Evolutionary conservation across 106 monocot species (phyloP).

Genomic region (Cymbidium sinense): DNA sequence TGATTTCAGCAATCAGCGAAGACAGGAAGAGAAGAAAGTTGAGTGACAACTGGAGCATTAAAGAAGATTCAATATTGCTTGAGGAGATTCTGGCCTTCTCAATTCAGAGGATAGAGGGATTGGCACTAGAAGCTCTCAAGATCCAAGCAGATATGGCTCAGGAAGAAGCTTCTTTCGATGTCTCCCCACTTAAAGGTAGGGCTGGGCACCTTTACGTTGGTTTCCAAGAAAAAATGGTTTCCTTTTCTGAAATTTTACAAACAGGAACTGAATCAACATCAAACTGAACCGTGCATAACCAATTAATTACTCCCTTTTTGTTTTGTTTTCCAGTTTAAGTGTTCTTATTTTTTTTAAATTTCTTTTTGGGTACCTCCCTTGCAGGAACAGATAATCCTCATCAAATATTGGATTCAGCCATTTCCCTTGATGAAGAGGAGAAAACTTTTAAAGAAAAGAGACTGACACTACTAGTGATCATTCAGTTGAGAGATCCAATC

Average conservation of each 20-base stretch:
- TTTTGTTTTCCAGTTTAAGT: too few relatives aligned
- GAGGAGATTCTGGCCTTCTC: slow-evolving; percentile 60
- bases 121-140: slow-evolving; percentile 80
- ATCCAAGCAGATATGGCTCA: slow-evolving; percentile 73
- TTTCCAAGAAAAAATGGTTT: too few relatives aligned
- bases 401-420: neutral
- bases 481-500: neutral
- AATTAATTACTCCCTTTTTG: too few relatives aligned
- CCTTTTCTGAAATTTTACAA: too few relatives aligned
- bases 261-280: too few relatives aligned
- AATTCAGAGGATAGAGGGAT: slow-evolving; percentile 67
- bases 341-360: too few relatives aligned
- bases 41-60: slow-evolving; percentile 48
- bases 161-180: slow-evolving; percentile 68
- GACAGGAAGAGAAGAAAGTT: slow-evolving; percentile 44
- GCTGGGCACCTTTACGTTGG: too few relatives aligned
- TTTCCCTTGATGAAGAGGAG: neutral
- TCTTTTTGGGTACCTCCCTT: neutral
- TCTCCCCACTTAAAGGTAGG: neutral
- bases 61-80: slow-evolving; percentile 25
- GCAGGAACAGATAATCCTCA: neutral
- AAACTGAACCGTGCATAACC: too few relatives aligned
- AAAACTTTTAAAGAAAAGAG: neutral
- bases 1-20: slow-evolving; percentile 33
- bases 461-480: neutral